phyloP scores from a whole-genome alignment of 169 alveolate genomes.

The Plasmodium gonderi region DNA sequence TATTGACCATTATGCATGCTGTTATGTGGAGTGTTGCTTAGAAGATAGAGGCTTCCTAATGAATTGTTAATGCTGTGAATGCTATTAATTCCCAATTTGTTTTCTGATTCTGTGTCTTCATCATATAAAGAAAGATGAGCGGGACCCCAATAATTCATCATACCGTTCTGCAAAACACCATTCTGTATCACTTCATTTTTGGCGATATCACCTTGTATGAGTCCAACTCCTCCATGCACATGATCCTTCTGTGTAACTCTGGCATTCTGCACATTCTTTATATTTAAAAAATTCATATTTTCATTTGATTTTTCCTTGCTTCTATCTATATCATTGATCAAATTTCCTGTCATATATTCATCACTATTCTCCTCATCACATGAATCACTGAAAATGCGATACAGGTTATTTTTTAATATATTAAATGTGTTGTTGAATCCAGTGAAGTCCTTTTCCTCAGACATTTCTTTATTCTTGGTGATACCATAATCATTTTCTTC shows the following conservation, averaged over 20 bases:
- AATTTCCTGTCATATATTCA: background rate
- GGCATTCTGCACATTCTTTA: background rate
- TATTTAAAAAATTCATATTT: background rate
- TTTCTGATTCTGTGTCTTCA: background rate
- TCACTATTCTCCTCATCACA: conserved; percentile 2
- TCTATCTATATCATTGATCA: background rate
- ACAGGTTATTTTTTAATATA: conserved; percentile 45
- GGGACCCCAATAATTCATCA: background rate
- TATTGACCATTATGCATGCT: background rate
- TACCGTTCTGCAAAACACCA: background rate
- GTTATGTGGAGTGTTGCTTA: background rate
- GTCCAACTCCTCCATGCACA: background rate
- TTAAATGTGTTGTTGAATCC: conserved; percentile 30
- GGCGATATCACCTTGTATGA: too few species aligned
- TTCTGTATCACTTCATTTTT: background rate
- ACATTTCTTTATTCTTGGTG: background rate
- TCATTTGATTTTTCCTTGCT: conserved; percentile 3
- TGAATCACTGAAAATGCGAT: conserved; percentile 16
- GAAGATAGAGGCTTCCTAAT: background rate
- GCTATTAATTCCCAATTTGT: background rate
- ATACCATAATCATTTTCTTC: background rate
- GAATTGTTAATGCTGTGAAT: background rate
- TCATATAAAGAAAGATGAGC: background rate
- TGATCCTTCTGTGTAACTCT: background rate
- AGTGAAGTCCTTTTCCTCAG: conserved; percentile 2